Percentiles rank a stretch among this genome's conserved stretches.
phyloP scores from a whole-genome alignment of 2,329 filamentous ascomycete genomes.

The Phoma sp. region DNA sequence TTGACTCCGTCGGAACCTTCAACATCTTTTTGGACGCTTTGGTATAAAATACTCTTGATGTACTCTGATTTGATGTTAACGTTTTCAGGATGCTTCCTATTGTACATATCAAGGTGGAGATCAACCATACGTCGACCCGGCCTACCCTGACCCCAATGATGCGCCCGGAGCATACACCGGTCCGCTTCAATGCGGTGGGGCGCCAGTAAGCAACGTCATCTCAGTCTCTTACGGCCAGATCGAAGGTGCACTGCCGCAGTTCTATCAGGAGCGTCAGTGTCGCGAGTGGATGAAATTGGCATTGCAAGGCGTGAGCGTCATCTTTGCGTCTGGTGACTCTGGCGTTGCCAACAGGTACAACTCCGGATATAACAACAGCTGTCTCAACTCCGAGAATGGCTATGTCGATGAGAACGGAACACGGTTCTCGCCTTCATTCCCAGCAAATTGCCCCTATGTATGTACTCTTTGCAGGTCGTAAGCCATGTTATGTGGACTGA shows the following conservation, averaged over 20 bases:
- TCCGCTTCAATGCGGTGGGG: constrained; percentile 48
- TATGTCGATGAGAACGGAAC: constrained; percentile 17
- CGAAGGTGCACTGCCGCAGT: constrained; percentile 58
- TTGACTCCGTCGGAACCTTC: constrained; percentile 23
- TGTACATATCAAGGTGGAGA: constrained; percentile 29
- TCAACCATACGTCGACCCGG: constrained; percentile 24
- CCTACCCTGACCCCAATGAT: constrained; percentile 23
- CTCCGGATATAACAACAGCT: constrained; percentile 24
- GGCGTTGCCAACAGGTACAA: constrained; percentile 26
- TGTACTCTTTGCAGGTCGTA: not conserved
- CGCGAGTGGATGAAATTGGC: constrained; percentile 57
- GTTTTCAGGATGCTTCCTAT: constrained; percentile 19
- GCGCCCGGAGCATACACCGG: constrained; percentile 27
- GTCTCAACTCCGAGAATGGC: constrained; percentile 20
- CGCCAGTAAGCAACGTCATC: constrained; percentile 59
- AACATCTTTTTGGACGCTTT: constrained; percentile 30
- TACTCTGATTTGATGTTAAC: constrained; percentile 1
- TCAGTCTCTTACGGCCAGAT: constrained; percentile 63
- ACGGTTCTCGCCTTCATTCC: constrained; percentile 65
- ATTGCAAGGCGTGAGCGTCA: constrained; percentile 53
- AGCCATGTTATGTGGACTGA: not conserved
- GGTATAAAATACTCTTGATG: not conserved
- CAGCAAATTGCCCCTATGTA: constrained; percentile 70
- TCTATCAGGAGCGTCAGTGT: constrained; percentile 60
- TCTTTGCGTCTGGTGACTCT: constrained; percentile 58